These are phyloP conservation scores for Penicillium verhagenii DNA, from an alignment of 495 filamentous ascomycete genomes.

Conservation along the genomic window DNA sequence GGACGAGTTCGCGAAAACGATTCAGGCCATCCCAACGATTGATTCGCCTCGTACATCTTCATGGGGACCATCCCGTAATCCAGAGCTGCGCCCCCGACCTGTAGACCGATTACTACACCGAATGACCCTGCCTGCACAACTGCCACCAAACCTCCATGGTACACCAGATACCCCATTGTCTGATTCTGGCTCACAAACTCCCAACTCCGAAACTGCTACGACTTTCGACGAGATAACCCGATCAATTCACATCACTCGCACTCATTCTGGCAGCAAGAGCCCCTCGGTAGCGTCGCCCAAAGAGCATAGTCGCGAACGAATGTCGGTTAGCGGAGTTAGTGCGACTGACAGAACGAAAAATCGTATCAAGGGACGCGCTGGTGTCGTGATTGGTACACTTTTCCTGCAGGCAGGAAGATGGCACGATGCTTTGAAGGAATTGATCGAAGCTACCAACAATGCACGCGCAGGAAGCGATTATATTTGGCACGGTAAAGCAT, in stretches of 20 bases:
- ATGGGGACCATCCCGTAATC: slow-evolving; percentile 46
- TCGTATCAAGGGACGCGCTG: slow-evolving; percentile 77
- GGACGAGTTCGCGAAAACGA: slow-evolving; percentile 78
- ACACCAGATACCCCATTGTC: slow-evolving; percentile 54
- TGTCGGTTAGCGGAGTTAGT: slow-evolving; percentile 82
- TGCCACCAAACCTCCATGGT: slow-evolving; percentile 52
- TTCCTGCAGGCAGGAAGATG: slow-evolving; percentile 87
- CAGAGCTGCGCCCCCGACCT: slow-evolving; percentile 45
- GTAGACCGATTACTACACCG: slow-evolving; percentile 52
- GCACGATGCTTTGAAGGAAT: slow-evolving; percentile 83
- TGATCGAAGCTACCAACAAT: slow-evolving; percentile 73
- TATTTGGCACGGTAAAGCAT: slow-evolving; percentile 93
- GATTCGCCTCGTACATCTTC: slow-evolving; percentile 65
- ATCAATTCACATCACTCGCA: slow-evolving; percentile 44
- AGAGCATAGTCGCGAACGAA: slow-evolving; percentile 67
- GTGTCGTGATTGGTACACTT: slow-evolving; percentile 78
- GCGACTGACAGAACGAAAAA: slow-evolving; percentile 77
- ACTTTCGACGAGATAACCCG: slow-evolving; percentile 71
- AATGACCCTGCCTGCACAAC: slow-evolving; percentile 76
- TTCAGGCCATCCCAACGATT: slow-evolving; percentile 75
- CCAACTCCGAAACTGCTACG: slow-evolving; percentile 57
- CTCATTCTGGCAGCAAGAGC: slow-evolving; percentile 32
- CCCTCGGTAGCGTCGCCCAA: slow-evolving; percentile 39
- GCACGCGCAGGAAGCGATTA: slow-evolving; percentile 84
- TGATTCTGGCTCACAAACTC: slow-evolving; percentile 42